Percentiles rank a stretch among this genome's conserved stretches.
These are phyloP conservation scores for Stagonosporopsis tanaceti DNA, from an alignment of 2,329 filamentous ascomycete species.

Conservation along the genomic window DNA sequence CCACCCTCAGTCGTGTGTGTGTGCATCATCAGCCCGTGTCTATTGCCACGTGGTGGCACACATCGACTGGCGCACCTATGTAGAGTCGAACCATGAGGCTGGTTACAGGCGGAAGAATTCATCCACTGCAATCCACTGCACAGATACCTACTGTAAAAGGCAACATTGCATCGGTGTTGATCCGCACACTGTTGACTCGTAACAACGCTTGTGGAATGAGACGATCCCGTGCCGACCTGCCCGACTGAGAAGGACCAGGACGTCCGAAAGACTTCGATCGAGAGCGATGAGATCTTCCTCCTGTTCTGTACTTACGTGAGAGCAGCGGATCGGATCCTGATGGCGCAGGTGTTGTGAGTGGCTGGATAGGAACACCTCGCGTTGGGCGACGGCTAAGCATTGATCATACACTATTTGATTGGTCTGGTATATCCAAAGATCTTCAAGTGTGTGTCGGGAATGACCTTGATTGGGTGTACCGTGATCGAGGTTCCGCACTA, in stretches of 20 bases:
- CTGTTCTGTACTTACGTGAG: neutral
- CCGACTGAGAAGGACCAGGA: neutral
- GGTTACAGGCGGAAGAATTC: neutral
- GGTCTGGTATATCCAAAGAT: neutral
- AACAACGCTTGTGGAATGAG: neutral
- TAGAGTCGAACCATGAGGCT: neutral
- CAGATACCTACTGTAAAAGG: constrained; percentile 7
- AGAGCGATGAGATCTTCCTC: neutral
- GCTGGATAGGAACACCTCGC: neutral
- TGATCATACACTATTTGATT: neutral
- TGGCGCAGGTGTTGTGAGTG: neutral
- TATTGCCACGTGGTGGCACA: neutral
- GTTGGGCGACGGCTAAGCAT: neutral
- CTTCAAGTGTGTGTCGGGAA: neutral
- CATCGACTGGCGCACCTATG: neutral
- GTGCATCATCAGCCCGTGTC: neutral
- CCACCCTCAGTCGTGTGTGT: neutral
- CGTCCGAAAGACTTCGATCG: neutral
- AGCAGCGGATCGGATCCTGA: neutral
- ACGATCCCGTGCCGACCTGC: neutral
- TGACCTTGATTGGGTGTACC: neutral
- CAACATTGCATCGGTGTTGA: neutral
- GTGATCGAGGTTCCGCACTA: neutral
- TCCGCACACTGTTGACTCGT: neutral
- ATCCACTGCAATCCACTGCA: constrained; percentile 10